Evolutionary conservation across 805 yeast species (phyloP).

Genomic region (Ogataea ganodermae): DNA sequence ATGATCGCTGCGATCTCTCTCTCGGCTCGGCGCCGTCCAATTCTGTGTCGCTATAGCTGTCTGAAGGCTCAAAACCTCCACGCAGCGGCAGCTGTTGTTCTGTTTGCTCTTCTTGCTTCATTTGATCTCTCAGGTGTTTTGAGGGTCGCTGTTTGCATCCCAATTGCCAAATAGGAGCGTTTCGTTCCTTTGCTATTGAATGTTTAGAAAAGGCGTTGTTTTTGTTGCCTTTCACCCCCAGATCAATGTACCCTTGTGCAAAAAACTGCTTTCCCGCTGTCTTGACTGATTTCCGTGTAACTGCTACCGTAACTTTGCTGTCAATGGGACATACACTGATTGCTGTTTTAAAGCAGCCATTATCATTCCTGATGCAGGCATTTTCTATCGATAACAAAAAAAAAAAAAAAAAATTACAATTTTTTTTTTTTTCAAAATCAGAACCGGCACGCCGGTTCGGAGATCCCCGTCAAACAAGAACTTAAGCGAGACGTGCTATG

Average conservation of each 20-base stretch:
- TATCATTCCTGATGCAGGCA: slow-evolving; percentile 5
- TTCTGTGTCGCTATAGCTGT: slow-evolving; percentile 2
- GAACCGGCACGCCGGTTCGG: slow-evolving; percentile 13
- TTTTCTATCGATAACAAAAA: slow-evolving; percentile 8
- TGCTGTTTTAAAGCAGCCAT: slow-evolving; percentile 3
- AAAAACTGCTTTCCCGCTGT: too few relatives aligned
- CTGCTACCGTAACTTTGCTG: neutral
- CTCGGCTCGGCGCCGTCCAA: neutral
- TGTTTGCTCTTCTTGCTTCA: neutral
- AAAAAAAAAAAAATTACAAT: neutral
- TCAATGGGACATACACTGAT: neutral
- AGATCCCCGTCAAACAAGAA: slow-evolving; percentile 1
- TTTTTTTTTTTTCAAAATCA: neutral
- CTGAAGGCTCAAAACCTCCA: slow-evolving; percentile 1
- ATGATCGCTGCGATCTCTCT: slow-evolving; percentile 6
- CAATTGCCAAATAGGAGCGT: neutral
- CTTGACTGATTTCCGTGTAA: too few relatives aligned
- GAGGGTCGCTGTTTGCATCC: neutral
- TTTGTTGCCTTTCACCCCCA: neutral
- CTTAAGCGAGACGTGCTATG: too few relatives aligned
- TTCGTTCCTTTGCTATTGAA: too few relatives aligned
- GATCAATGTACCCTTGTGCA: too few relatives aligned
- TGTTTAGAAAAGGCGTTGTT: too few relatives aligned
- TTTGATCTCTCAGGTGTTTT: neutral
- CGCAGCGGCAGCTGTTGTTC: neutral